Base-by-base conservation (phyloP, 768 basidiomycete genomes). In the Leccinum variicolor region DNA sequence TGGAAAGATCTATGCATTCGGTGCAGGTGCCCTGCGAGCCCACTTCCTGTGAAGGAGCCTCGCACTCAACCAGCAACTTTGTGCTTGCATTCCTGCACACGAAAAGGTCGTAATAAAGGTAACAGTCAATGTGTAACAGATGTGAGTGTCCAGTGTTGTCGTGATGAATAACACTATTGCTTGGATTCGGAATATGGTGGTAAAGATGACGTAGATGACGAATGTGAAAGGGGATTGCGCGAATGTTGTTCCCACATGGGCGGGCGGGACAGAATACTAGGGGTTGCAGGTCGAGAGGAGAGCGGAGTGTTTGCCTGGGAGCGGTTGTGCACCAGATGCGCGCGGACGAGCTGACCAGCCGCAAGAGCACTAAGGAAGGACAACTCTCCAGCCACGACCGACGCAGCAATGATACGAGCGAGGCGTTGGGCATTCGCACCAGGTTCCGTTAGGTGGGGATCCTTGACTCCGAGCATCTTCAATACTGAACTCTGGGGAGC, bases 321-420 rank as follows among this genome's bases (percentile, higher is more conserved):
- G 55, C 95, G 83, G 70, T 98, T 98, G 77, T 95, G 94, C 34
- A 85, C 86, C 74, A 97, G 83, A 70, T 98, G 94, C 28, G 94
- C 95, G 41, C 89, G 83, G 67, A 98, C 94, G 60, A 98, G 81
- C 68, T 97, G 94, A 0, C 96, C 96, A 3, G 94, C 94, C 1
- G 95, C 95, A 39, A 99, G 83, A 2, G 97, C 95, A 62, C 87
- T 87, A 70, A 99, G 81, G 59, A 99, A 79, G 17, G 90, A 92
- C 31, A 98, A 78, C 73, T 99, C 97, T 34, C 97, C 97, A 2
- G 97, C 96, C 94, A 98, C 97, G 66, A 99, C 97, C 0, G 92
- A 82, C 0, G 94, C 85, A 36, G 88, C 89, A 63, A 99, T 90
- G 66, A 98, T 82, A 33, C 93, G 83, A 2, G 97, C 97, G 53